These are phyloP conservation scores for Cutaneotrichosporon sp. DNA, from an alignment of 1,284 basidiomycete genomes.

Conservation along the genomic window DNA sequence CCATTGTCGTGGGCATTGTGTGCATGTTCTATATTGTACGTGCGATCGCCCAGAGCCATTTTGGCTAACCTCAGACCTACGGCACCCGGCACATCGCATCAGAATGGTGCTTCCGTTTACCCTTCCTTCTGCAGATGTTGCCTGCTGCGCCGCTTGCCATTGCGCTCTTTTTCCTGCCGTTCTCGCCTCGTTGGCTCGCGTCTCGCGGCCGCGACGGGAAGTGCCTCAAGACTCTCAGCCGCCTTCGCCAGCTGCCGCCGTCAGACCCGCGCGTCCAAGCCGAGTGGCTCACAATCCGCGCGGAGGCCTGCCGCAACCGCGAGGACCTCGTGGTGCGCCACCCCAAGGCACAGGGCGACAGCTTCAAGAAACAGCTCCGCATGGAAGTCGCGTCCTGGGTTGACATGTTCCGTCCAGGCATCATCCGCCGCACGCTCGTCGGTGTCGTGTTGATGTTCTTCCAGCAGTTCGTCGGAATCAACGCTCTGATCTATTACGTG, in stretches of 20 bases:
- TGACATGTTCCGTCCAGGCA: conserved; percentile 23
- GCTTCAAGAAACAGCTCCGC: conserved; percentile 15
- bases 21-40: conserved; percentile 14
- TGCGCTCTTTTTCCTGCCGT: conserved; percentile 50
- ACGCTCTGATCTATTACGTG: conserved; percentile 16
- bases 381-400: conserved; percentile 22
- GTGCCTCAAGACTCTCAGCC: conserved; percentile 25
- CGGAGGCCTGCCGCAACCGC: conserved; percentile 27
- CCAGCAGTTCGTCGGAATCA: conserved; percentile 33
- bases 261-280: conserved; percentile 35
- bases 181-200: conserved; percentile 60
- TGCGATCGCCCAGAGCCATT: too few relatives aligned
- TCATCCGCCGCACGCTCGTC: conserved; percentile 21
- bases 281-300: conserved; percentile 41
- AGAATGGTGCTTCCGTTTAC: conserved; percentile 30
- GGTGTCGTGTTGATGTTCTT: conserved; percentile 29
- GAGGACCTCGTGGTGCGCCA: conserved; percentile 16
- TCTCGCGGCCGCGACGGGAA: conserved; percentile 42
- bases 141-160: conserved; percentile 30
- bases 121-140: conserved; percentile 34
- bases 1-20: conserved; percentile 58
- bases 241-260: conserved; percentile 33
- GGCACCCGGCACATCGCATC: conserved; percentile 17
- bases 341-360: conserved; percentile 15
- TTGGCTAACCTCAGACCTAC: conserved; percentile 10